Evolutionary conservation across 2,329 filamentous ascomycete species (phyloP), one percentile per base, ranked within the genome.

Genomic region (Talaromyces sp.): DNA sequence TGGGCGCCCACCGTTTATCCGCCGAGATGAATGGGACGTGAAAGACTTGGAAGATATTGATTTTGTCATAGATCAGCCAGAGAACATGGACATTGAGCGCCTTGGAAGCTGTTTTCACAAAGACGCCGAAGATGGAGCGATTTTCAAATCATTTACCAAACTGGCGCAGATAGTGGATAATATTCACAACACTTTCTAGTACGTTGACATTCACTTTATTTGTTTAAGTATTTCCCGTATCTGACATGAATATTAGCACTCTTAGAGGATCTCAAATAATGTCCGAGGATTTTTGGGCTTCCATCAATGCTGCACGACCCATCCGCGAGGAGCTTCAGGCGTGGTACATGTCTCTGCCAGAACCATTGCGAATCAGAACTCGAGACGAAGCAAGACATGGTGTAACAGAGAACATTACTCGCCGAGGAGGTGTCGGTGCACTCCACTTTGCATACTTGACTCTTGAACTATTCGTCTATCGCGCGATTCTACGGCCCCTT

Each of bases 1-100:
- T 61, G 75, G 75, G 0, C 68, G 73, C 1, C 75, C 75, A 2
- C 69, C 75, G 1, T 74, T 72, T 55, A 73, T 77, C 28, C 69
- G 69, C 4, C 60, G 61, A 0, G 69, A 70, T 3, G 73, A 77
- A 49, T 77, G 73, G 74, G 69, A 73, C 44, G 71, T 74, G 13
- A 68, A 67, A 49, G 67, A 72, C 32, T 57, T 74, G 10, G 69
- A 71, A 11, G 68, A 68, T 25, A 64, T 63, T 0, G 72, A 75
- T 57, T 74, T 74, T 52, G 27, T 70, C 27, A 33, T 69, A 19
- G 54, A 61, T 52, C 44, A 55, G 3, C 49, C 19, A 25, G 49
- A 39, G 51, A 64, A 68, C 30, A 62, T 62, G n/a, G 54, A 61
- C 32, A 54, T 65, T 19, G 53, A 28, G 22, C 17, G 36, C 7